Conservation (phyloP, 148 eudicot species). For the Vaccinium corymbosum region DNA sequence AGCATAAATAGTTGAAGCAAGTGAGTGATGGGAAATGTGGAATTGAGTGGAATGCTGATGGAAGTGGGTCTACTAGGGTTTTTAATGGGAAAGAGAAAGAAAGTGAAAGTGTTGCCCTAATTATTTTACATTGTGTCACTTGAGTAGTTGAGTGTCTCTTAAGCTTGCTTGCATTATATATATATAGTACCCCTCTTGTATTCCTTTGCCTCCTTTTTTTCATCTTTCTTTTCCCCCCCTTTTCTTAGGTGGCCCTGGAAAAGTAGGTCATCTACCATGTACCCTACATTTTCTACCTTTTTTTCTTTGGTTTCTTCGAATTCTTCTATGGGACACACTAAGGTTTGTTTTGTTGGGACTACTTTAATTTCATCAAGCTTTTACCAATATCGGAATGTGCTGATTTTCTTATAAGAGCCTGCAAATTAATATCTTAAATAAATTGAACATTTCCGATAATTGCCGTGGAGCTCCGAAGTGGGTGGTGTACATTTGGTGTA, state of each 20-base stretch:
- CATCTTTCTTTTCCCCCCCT: neutral
- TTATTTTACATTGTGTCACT: neutral
- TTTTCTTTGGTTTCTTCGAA: neutral
- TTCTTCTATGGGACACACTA: neutral
- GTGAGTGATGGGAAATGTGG: neutral
- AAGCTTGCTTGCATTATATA: conserved; percentile 13
- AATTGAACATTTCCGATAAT: too few species aligned
- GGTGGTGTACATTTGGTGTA: too few species aligned
- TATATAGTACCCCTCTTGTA: neutral
- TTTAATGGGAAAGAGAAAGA: neutral
- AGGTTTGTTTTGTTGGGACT: neutral
- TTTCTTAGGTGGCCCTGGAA: neutral
- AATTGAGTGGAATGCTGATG: conserved; percentile 4
- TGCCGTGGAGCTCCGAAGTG: accelerated
- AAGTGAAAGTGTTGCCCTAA: conserved; percentile 1
- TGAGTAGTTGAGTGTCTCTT: conserved; percentile 8
- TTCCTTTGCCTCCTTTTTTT: neutral
- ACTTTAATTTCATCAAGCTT: neutral
- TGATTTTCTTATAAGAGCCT: too few species aligned
- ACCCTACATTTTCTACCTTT: neutral
- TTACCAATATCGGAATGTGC: too few species aligned
- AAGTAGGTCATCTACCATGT: conserved; percentile 10
- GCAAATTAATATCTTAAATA: too few species aligned
- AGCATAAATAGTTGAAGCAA: neutral
- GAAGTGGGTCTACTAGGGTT: conserved; percentile 6